Evolutionary conservation across 2,329 filamentous ascomycete species (phyloP), one percentile per base, ranked within the genome.

Genomic region (Sclerotinia subarctica): DNA sequence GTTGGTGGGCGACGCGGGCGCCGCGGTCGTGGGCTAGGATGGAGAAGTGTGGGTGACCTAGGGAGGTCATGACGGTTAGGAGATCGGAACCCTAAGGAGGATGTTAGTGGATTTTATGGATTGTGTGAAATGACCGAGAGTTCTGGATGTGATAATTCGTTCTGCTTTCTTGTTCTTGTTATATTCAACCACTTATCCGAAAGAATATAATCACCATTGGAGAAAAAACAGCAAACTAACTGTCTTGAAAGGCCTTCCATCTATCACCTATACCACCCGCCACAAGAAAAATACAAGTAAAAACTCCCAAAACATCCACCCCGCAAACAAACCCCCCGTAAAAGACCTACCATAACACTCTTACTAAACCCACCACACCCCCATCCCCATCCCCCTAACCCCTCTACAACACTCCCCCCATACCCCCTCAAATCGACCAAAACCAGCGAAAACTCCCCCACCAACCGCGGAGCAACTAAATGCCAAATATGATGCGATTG

Each of bases 1-100:
- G 77, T 68, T 84, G 83, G 70, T 88, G 85, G 0, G 83, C 79
- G 2, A 87, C 81, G 42, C 85, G 78, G 0, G 83, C 86, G 4
- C 86, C 85, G 51, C 85, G 82, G 73, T 88, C 86, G 72, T 88
- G 86, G 0, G 81, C 84, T 68, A 84, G 84, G 26, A 88, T 76
- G 71, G 77, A 83, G 74, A 83, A 85, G 0, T 74, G 69, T 0
- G 71, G 49, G 71, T 79, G 77, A 10, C 80, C 80, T 0, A 85
- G 76, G 1, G 73, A 54, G 21, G 78, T 72, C 84, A 86, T 85
- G 21, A 83, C 80, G 19, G 73, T 71, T 10, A 81, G 73, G 69
- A 79, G 80, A 73, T 86, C 84, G 2, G 74, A 35, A 13, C 47
- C 64, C 64, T 66, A 17, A 5, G 32, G 46, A 47, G 44, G 8